phyloP scores from a whole-genome alignment of 2,329 filamentous ascomycete genomes.

The Colletotrichum eremochloae region DNA sequence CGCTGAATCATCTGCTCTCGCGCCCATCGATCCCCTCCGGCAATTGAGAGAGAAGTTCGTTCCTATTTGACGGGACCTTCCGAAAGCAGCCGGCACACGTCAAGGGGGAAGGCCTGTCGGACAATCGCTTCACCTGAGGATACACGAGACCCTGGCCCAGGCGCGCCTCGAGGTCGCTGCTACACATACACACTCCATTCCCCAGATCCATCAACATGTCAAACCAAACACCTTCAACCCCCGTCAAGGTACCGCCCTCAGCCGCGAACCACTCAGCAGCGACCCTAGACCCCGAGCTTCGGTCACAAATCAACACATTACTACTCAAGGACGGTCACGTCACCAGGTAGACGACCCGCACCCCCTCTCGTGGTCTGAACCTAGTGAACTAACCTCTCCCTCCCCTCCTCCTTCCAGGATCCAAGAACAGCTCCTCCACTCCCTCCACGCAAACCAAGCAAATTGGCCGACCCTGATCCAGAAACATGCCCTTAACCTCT shows the following conservation, averaged over 20 bases:
- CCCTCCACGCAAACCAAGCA: conserved; percentile 68
- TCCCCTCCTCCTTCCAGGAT: conserved; percentile 59
- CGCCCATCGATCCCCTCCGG: neutral
- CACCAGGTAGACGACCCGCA: conserved; percentile 60
- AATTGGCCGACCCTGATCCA: conserved; percentile 75
- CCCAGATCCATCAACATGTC: conserved; percentile 53
- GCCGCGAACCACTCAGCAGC: conserved; percentile 72
- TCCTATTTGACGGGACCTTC: neutral
- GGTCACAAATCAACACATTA: conserved; percentile 72
- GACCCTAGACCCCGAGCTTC: conserved; percentile 72
- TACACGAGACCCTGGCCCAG: conserved; percentile 1
- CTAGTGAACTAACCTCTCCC: conserved; percentile 11
- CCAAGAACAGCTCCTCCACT: conserved; percentile 73
- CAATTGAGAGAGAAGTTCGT: neutral
- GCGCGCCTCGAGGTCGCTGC: neutral
- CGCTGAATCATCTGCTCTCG: neutral
- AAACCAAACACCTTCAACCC: conserved; percentile 62
- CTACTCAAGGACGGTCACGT: conserved; percentile 72
- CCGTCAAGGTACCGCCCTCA: conserved; percentile 71
- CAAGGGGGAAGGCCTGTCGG: neutral
- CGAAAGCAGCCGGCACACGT: neutral
- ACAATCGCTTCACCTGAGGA: neutral
- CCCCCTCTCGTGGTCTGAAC: neutral
- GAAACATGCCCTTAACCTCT: conserved; percentile 69
- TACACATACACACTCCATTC: conserved; percentile 14